These are phyloP conservation scores for Coix lacrymajobi DNA, from an alignment of 176 grass and related monocot genomes.

Conservation along the genomic window DNA sequence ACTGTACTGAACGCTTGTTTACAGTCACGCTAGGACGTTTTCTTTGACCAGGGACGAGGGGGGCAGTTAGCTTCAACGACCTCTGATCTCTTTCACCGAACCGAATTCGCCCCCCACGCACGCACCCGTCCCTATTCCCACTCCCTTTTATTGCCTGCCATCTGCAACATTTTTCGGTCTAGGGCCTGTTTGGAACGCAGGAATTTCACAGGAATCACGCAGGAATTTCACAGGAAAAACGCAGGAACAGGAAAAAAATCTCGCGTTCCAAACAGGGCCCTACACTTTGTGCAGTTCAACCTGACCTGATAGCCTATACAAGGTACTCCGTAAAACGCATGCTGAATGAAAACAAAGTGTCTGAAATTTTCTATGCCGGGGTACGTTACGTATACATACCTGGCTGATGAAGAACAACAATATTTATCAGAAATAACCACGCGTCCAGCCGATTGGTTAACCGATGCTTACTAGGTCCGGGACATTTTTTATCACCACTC, in stretches of 20 bases:
- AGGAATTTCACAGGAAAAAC: no score
- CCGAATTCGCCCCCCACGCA: neutral
- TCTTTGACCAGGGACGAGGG: conserved; percentile 10
- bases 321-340: neutral
- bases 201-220: no score
- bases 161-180: neutral
- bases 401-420: neutral
- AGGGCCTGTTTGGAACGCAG: no score
- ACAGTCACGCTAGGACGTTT: neutral
- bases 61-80: neutral
- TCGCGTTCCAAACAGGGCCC: no score
- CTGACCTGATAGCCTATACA: neutral
- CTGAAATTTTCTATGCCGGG: neutral
- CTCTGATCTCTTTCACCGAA: neutral
- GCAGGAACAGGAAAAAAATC: no score
- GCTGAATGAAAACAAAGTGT: neutral
- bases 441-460: neutral
- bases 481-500: neutral
- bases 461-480: neutral
- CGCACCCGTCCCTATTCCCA: neutral
- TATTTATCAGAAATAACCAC: neutral
- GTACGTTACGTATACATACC: no score
- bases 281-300: neutral
- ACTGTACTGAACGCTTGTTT: neutral
- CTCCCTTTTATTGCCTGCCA: neutral